Evolutionary conservation across 495 filamentous ascomycete species (phyloP).

Genomic region (Parathielavia appendiculata): DNA sequence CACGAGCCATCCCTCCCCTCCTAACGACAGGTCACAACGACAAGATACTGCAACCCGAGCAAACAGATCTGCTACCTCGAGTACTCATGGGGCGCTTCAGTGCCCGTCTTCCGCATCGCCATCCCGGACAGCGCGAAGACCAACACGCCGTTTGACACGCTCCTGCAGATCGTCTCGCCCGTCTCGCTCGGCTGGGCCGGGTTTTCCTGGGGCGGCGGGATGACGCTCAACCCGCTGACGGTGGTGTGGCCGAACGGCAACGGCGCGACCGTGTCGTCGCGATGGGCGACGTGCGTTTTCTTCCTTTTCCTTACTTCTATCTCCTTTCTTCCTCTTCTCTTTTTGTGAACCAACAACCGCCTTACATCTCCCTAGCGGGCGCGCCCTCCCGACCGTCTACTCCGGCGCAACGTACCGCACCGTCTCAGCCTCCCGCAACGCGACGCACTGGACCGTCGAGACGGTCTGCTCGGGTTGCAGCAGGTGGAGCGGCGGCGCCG

Average conservation of each 20-base stretch:
- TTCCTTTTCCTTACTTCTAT: neutral
- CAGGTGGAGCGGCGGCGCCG: slow-evolving; percentile 30
- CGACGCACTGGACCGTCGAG: slow-evolving; percentile 46
- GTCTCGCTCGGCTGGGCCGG: neutral
- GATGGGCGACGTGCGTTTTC: neutral
- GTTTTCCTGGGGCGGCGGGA: slow-evolving; percentile 5
- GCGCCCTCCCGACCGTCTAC: slow-evolving; percentile 23
- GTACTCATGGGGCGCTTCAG: slow-evolving; percentile 4
- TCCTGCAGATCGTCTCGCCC: slow-evolving; percentile 7
- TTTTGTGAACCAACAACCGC: too few relatives aligned
- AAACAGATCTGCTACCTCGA: neutral
- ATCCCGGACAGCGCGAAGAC: neutral
- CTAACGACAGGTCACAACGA: neutral
- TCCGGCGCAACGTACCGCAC: slow-evolving; percentile 37
- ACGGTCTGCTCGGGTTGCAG: slow-evolving; percentile 44
- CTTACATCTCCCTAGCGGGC: neutral
- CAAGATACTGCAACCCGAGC: neutral
- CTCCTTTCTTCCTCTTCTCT: neutral
- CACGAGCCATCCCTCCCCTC: too few relatives aligned
- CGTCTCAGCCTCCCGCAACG: slow-evolving; percentile 38
- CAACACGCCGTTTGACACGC: neutral
- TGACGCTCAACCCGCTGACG: slow-evolving; percentile 12
- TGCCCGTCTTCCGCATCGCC: slow-evolving; percentile 5
- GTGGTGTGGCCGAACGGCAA: slow-evolving; percentile 9
- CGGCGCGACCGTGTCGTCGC: slow-evolving; percentile 3